Percentiles rank a stretch among this genome's conserved stretches.
Conservation (phyloP, 1,139 yeast species). For the Debaryomyces singareniensis region DNA sequence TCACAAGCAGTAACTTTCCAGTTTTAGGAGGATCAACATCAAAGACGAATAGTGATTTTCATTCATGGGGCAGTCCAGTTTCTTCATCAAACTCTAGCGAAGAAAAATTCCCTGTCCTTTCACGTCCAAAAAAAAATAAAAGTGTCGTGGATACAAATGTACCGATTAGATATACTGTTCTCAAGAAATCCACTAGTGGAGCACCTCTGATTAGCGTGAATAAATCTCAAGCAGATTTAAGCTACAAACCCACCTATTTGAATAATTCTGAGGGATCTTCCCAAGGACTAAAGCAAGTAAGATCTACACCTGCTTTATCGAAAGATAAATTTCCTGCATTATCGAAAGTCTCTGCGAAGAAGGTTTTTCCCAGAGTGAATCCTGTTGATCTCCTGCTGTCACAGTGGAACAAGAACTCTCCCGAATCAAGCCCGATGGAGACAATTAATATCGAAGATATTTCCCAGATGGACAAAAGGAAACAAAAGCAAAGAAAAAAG, state of each 20-base stretch:
- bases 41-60: constrained; percentile 13
- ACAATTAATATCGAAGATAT: constrained; percentile 9
- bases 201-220: neutral
- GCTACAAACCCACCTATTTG: neutral
- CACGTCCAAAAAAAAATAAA: constrained; percentile 27
- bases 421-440: constrained; percentile 1
- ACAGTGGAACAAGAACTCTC: constrained; percentile 14
- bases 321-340: constrained; percentile 33
- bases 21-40: constrained; percentile 21
- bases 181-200: constrained; percentile 3
- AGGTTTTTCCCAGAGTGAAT: constrained; percentile 35
- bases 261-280: constrained; percentile 3
- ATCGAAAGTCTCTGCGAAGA: constrained; percentile 29
- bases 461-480: constrained; percentile 20
- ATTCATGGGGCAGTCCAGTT: constrained; percentile 24
- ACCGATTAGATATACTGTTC: constrained; percentile 36
- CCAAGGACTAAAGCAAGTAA: too few relatives aligned
- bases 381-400: constrained; percentile 22
- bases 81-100: constrained; percentile 13
- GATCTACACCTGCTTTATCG: constrained; percentile 6
- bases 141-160: constrained; percentile 12
- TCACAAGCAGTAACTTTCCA: constrained; percentile 24
- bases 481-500: constrained; percentile 24
- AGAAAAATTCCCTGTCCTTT: constrained; percentile 50
- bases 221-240: neutral